A percentile compares a stretch with the other conserved stretches of the same genome.
phyloP scores from a whole-genome alignment of 1,139 yeast species.

The Kazachstania sp. region DNA sequence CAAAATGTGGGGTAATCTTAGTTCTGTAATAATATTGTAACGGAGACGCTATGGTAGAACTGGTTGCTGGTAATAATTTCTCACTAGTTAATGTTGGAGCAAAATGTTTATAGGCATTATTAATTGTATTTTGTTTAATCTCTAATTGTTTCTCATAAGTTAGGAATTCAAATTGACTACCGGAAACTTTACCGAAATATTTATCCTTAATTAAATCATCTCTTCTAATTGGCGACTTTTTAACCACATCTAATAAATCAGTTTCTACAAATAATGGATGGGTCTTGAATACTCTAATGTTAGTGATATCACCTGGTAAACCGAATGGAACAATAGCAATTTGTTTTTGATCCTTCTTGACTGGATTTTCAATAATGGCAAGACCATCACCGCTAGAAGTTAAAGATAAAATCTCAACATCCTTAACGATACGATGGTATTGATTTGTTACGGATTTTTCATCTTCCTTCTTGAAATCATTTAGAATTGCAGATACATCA shows the following conservation, averaged over 20 bases:
- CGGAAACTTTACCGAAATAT: conserved; percentile 77
- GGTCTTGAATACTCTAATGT: conserved; percentile 64
- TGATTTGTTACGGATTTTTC: conserved; percentile 28
- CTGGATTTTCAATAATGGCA: conserved; percentile 54
- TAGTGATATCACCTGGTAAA: conserved; percentile 73
- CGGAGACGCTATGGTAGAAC: conserved; percentile 72
- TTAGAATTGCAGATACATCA: conserved; percentile 58
- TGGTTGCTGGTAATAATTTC: conserved; percentile 48
- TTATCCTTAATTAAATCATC: conserved; percentile 53
- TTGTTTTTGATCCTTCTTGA: conserved; percentile 34
- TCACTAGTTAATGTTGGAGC: conserved; percentile 43
- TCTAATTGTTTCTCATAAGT: conserved; percentile 62
- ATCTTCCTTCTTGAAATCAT: conserved; percentile 45
- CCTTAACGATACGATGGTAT: conserved; percentile 51
- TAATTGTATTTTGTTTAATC: conserved; percentile 65
- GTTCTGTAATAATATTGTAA: conserved; percentile 71
- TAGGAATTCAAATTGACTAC: conserved; percentile 86
- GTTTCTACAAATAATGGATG: conserved; percentile 70
- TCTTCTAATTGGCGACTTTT: conserved; percentile 43
- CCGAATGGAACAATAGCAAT: conserved; percentile 75
- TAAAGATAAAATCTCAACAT: conserved; percentile 50
- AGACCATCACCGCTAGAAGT: conserved; percentile 79
- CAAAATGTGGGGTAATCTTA: conserved; percentile 92
- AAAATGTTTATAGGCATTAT: conserved; percentile 72
- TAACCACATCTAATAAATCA: conserved; percentile 52